These are phyloP conservation scores for Ascocoryne sarcoides DNA, from an alignment of 2,329 filamentous ascomycete genomes.

Conservation along the genomic window DNA sequence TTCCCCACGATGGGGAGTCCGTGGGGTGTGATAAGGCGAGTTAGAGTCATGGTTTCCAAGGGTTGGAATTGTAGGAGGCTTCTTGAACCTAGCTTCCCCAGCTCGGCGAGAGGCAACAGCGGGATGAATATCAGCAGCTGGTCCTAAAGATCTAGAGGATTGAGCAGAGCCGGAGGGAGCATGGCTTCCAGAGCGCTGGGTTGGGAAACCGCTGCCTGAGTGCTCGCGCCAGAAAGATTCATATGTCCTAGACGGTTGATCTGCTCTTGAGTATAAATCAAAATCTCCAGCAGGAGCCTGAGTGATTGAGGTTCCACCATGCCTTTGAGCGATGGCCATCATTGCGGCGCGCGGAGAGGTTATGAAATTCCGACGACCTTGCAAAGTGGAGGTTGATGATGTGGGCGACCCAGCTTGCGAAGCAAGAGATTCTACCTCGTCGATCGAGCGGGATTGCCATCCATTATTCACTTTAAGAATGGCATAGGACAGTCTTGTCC, in stretches of 20 bases:
- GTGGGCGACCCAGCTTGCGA: slow-evolving; percentile 59
- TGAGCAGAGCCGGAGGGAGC: slow-evolving; percentile 38
- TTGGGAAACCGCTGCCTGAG: slow-evolving; percentile 26
- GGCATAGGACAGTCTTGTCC: slow-evolving; percentile 79
- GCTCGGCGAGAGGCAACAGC: slow-evolving; percentile 23
- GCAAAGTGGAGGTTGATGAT: slow-evolving; percentile 47
- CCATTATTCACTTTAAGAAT: slow-evolving; percentile 90
- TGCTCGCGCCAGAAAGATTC: slow-evolving; percentile 39
- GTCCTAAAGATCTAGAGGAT: slow-evolving; percentile 30
- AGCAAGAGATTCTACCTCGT: slow-evolving; percentile 67
- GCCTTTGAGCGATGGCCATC: slow-evolving; percentile 28
- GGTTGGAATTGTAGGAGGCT: slow-evolving; percentile 22
- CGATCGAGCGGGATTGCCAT: slow-evolving; percentile 71
- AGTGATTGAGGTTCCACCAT: slow-evolving; percentile 8
- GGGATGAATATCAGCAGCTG: slow-evolving; percentile 32
- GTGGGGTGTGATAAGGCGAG: slow-evolving; percentile 21
- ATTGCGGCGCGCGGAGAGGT: slow-evolving; percentile 43
- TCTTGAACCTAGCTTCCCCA: slow-evolving; percentile 24
- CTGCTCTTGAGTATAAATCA: slow-evolving; percentile 28
- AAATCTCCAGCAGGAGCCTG: slow-evolving; percentile 22
- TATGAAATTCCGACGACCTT: slow-evolving; percentile 42
- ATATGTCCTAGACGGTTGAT: slow-evolving; percentile 30
- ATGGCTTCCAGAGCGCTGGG: slow-evolving; percentile 8
- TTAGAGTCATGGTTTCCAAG: slow-evolving; percentile 22
- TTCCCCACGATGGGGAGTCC: slow-evolving; percentile 19